Base-by-base conservation (phyloP, 495 filamentous ascomycete genomes). In the Xylaria longipes region DNA sequence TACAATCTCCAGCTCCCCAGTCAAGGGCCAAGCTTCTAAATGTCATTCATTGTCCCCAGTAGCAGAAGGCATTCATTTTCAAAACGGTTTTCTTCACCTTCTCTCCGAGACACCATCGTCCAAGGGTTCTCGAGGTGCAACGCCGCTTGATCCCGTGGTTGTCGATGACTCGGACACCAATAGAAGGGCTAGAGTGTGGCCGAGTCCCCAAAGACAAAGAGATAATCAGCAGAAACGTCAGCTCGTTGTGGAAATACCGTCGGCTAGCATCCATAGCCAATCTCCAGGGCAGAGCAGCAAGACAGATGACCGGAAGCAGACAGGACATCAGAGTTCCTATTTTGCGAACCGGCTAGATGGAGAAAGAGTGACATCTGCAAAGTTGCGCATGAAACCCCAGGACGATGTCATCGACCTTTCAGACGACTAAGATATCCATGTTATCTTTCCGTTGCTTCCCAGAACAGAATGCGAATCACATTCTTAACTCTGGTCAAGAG, bases 1-100 rank as follows among this genome's bases (percentile, higher is more conserved):
- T 31, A 71, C 70, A 54, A 72, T 58, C 43, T 73, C 75, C 57
- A 62, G 37, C 48, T 76, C 75, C 25, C 75, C 75, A 15, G 57
- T 33, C 4, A 29, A 20, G 45, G 17, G 22, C n/a, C n/a, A 35
- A 25, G 17, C 22, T 17, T 12, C 41, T 41, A 20, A 37, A 52
- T 11, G 9, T 11, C 27, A 48, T 31, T 27, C 52, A 5, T 5
- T 56, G 5, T 68, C 62, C 11, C 43, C 62, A 8, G 69, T 46
- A 15, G 58, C 52, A 31, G 70, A 72, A 22, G 27, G 31, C 43
- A 33, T 11, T n/a, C 12, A 43, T 27, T n/a, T 68, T 43, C 43
- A 62, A 62, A n/a, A 29, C 5, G n/a, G 2, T 3, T 68, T 72
- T 54, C 17, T 72, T 41, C 25, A 20, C 9, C 65, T 43, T 8